Conservation (phyloP, 306 rosid species). For the Castanea sativa region DNA sequence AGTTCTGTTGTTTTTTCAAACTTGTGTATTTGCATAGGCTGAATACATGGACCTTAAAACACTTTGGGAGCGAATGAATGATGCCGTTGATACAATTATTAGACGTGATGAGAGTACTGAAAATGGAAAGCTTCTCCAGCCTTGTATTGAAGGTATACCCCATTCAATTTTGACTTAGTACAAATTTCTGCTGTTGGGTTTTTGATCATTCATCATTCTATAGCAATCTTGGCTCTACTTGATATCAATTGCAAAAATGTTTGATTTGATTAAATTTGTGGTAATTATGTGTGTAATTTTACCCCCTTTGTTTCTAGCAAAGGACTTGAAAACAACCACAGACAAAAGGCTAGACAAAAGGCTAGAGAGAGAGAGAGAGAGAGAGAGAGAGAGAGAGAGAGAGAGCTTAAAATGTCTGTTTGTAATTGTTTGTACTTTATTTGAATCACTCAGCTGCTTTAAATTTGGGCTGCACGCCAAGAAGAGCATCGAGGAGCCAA, state of each 20-base stretch:
- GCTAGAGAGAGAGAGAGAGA: neutral
- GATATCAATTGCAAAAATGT: neutral
- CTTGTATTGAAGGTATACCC: slow-evolving; percentile 81
- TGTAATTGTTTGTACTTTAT: slow-evolving; percentile 6
- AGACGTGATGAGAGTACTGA: slow-evolving; percentile 54
- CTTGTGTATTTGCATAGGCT: slow-evolving; percentile 41
- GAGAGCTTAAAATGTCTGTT: neutral
- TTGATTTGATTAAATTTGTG: neutral
- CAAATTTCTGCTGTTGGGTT: slow-evolving; percentile 6
- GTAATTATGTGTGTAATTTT: neutral
- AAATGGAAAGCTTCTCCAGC: slow-evolving; percentile 66
- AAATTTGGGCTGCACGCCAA: slow-evolving; percentile 61
- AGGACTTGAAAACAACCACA: neutral
- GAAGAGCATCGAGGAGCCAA: slow-evolving; percentile 67
- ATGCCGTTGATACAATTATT: slow-evolving; percentile 66
- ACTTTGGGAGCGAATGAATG: slow-evolving; percentile 60
- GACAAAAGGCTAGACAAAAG: neutral
- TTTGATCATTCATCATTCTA: neutral
- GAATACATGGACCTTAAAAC: slow-evolving; percentile 70
- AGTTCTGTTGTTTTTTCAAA: neutral
- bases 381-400: neutral
- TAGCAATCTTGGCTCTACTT: neutral
- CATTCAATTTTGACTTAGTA: neutral
- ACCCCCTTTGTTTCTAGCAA: neutral
- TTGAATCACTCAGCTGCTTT: slow-evolving; percentile 59